Evolutionary conservation across 2,329 filamentous ascomycete species (phyloP).

Genomic region (Ceratocystis eucalypticola): DNA sequence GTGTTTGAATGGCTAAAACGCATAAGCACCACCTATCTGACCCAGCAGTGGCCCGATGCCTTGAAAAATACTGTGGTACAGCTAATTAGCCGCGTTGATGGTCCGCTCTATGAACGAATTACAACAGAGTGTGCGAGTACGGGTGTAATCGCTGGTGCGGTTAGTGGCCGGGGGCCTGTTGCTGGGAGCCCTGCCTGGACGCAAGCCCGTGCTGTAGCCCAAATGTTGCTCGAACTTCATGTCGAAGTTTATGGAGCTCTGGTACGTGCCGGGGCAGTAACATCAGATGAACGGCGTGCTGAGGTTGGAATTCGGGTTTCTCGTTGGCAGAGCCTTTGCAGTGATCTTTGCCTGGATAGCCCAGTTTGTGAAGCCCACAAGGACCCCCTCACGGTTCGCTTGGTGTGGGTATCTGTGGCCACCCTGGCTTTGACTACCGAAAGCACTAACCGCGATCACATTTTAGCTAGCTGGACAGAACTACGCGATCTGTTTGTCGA

Average conservation of each 20-base stretch:
- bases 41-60: conserved; percentile 43
- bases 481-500: conserved; percentile 38
- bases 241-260: conserved; percentile 42
- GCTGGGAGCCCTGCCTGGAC: conserved; percentile 2
- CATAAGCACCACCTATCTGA: conserved; percentile 38
- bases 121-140: conserved; percentile 1
- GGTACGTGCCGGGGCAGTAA: conserved; percentile 13
- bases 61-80: conserved; percentile 45
- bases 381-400: conserved; percentile 36
- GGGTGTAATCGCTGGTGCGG: no score
- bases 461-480: conserved; percentile 45
- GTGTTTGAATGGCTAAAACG: conserved; percentile 44
- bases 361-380: conserved; percentile 19
- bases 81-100: conserved; percentile 41
- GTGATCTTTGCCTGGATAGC: conserved; percentile 12
- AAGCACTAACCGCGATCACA: conserved; percentile 39
- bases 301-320: conserved; percentile 12
- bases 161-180: not conserved
- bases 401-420: conserved; percentile 44
- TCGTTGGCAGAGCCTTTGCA: conserved; percentile 14
- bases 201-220: conserved; percentile 27
- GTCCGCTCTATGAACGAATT: conserved; percentile 34
- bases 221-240: conserved; percentile 49
- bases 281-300: conserved; percentile 9
- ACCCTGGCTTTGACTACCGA: conserved; percentile 39